Evolutionary conservation across 2,329 filamentous ascomycete species (phyloP).

Genomic region (Cytospora chrysosperma): DNA sequence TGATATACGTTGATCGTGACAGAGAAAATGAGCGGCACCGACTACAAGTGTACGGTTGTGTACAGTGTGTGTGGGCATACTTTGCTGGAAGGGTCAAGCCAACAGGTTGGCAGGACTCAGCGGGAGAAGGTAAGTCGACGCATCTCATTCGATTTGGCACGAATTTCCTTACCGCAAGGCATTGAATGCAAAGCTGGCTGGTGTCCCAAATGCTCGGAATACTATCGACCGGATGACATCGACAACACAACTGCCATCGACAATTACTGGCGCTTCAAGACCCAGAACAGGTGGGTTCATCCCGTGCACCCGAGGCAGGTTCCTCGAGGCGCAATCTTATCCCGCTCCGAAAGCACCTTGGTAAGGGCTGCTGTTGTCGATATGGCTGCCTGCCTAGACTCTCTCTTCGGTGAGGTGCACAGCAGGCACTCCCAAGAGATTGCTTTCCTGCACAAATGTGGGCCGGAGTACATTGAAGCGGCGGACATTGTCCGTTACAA

Average conservation of each 20-base stretch:
- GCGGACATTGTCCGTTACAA: not conserved
- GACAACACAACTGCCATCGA: not conserved
- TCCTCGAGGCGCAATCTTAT: not conserved
- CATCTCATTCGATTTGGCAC: not conserved
- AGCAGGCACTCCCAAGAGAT: not conserved
- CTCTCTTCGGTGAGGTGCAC: not conserved
- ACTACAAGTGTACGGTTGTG: not conserved
- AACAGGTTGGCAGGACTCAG: not conserved
- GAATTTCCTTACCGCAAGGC: not conserved
- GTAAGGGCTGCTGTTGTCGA: not conserved
- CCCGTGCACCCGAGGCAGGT: not conserved
- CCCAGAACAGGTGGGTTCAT: not conserved
- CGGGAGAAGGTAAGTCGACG: not conserved
- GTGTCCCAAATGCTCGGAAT: not conserved
- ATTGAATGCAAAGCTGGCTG: not conserved
- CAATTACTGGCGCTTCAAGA: not conserved
- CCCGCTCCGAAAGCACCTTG: not conserved
- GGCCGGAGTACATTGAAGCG: not conserved
- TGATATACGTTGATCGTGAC: not conserved
- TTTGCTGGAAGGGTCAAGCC: not conserved
- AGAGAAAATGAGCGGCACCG: not conserved
- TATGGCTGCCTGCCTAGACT: not conserved
- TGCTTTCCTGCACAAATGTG: not conserved
- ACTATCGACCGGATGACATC: not conserved
- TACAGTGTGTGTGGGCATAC: slow-evolving; percentile 1